Percentiles rank a stretch among this genome's conserved stretches.
Evolutionary conservation across 768 basidiomycete species (phyloP).

Genomic region (Boletus rubropictus): DNA sequence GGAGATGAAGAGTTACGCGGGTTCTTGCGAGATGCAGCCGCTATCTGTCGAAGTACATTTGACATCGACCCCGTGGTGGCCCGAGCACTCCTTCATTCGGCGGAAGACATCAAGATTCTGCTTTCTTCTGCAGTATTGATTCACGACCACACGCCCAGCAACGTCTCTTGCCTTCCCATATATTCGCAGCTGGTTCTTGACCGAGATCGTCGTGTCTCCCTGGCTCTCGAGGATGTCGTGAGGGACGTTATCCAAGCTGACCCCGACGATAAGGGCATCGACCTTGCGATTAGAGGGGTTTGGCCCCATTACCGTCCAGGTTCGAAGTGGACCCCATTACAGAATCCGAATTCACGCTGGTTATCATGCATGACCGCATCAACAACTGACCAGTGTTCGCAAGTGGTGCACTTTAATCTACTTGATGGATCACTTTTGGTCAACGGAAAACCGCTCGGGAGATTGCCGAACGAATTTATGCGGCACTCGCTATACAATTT

Average conservation of each 20-base stretch:
- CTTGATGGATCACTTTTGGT: constrained; percentile 26
- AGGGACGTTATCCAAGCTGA: constrained; percentile 2
- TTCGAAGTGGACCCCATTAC: constrained; percentile 18
- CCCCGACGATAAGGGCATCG: constrained; percentile 7
- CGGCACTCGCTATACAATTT: constrained; percentile 16
- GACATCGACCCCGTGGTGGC: constrained; percentile 19
- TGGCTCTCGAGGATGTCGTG: constrained; percentile 17
- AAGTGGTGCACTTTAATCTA: constrained; percentile 20
- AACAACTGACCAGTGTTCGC: constrained; percentile 8
- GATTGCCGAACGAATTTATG: constrained; percentile 18
- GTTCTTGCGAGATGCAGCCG: constrained; percentile 33
- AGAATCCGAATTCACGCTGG: constrained; percentile 19
- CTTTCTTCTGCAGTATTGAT: constrained; percentile 25
- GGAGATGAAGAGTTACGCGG: constrained; percentile 15
- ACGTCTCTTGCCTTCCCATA: constrained; percentile 1
- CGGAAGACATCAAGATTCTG: constrained; percentile 21
- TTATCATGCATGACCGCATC: constrained; percentile 16
- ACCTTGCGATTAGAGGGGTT: constrained; percentile 14
- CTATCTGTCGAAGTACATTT: constrained; percentile 34
- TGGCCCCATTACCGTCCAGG: constrained; percentile 23
- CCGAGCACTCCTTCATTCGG: constrained; percentile 12
- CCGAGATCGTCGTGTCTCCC: constrained; percentile 29
- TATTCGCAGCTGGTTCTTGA: constrained; percentile 20
- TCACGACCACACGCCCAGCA: constrained; percentile 22
- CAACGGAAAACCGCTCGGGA: constrained; percentile 22